phyloP scores from a whole-genome alignment of 2,329 filamentous ascomycete species.

The Ophiocordyceps unilateralis region DNA sequence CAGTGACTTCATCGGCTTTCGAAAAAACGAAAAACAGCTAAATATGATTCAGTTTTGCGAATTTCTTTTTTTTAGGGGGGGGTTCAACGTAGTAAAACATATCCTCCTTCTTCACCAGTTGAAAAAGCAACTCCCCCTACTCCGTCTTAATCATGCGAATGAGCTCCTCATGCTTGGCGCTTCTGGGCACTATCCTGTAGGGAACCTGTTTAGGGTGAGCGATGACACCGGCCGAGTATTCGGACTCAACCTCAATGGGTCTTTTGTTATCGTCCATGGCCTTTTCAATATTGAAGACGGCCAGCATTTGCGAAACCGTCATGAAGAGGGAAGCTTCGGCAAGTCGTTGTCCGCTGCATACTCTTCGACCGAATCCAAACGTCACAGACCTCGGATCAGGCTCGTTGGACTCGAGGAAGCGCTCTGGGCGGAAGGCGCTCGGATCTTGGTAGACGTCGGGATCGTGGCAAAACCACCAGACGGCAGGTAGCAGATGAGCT shows the following conservation, averaged over 20 bases:
- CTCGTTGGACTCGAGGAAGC: conserved; percentile 11
- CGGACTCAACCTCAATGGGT: conserved; percentile 11
- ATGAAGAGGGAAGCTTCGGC: conserved; percentile 15
- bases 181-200: background rate
- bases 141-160: too few species aligned
- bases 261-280: conserved; percentile 14
- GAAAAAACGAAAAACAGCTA: too few species aligned
- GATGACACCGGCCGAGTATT: conserved; percentile 1
- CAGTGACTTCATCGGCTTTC: too few species aligned
- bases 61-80: too few species aligned
- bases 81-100: too few species aligned
- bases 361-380: conserved; percentile 19
- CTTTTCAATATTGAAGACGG: conserved; percentile 12
- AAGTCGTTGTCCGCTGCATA: conserved; percentile 16
- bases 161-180: background rate
- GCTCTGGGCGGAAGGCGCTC: conserved; percentile 14
- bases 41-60: too few species aligned
- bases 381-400: conserved; percentile 10
- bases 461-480: conserved; percentile 37
- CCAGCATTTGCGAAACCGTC: conserved; percentile 21
- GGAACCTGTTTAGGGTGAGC: background rate
- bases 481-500: conserved; percentile 8
- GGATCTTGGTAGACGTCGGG: conserved; percentile 41
- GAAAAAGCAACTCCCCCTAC: too few species aligned
- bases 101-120: too few species aligned